Conservation (phyloP, 257 asterid species). For the Primulina tabacum region DNA sequence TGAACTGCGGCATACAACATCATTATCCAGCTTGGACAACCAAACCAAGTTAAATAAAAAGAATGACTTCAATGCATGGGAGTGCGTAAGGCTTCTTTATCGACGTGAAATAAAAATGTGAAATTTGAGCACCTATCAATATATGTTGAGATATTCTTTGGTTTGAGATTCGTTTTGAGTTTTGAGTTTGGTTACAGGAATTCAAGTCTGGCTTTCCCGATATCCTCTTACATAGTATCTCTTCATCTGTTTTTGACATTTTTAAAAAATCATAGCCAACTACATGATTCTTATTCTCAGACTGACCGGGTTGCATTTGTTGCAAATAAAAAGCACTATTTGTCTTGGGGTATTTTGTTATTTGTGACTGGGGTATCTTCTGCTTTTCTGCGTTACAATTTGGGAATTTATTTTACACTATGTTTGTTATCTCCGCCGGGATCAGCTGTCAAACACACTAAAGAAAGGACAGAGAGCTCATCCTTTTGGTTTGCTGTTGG, state of each 20-base stretch:
- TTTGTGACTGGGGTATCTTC: constrained; percentile 8
- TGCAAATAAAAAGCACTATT: background rate
- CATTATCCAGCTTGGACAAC: background rate
- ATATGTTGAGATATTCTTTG: too few species aligned
- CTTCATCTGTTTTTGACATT: background rate
- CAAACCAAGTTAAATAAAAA: constrained; percentile 2
- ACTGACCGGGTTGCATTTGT: background rate
- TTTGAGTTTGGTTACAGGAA: background rate
- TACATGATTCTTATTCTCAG: too few species aligned
- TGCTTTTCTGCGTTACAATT: background rate
- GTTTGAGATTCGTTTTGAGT: background rate
- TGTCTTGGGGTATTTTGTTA: background rate
- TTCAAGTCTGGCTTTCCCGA: too few species aligned
- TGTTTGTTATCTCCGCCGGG: constrained; percentile 61
- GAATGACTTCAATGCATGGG: background rate
- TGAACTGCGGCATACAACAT: background rate
- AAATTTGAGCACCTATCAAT: background rate
- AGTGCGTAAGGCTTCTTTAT: background rate
- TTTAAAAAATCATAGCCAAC: background rate
- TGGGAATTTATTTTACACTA: constrained; percentile 14
- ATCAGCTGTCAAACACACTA: constrained; percentile 62
- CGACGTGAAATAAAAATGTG: constrained; percentile 1
- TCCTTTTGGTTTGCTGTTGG: constrained; percentile 97
- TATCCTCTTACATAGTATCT: background rate
- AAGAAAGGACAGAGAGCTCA: constrained; percentile 99